Conservation (phyloP, 1,139 yeast genomes). For the Debaryomyces robertsiae region DNA sequence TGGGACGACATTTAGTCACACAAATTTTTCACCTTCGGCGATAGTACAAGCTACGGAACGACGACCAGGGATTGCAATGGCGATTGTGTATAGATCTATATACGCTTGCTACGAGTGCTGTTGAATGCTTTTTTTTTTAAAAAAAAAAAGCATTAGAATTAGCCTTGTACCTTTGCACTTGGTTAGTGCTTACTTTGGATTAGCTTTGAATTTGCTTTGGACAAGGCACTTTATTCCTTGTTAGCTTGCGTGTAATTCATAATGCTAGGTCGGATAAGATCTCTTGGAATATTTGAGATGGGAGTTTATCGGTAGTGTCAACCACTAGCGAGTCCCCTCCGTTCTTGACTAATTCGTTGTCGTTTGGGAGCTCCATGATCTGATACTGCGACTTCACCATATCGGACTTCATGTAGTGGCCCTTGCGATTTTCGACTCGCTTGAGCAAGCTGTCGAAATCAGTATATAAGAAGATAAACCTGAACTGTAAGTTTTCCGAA, state of each 20-base stretch:
- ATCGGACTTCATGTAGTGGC: slow-evolving; percentile 83
- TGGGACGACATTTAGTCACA: not conserved
- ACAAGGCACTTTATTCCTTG: too few species aligned
- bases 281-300: slow-evolving; percentile 32
- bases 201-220: too few species aligned
- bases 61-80: too few species aligned
- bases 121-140: too few species aligned
- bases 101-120: too few species aligned
- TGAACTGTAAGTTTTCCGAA: slow-evolving; percentile 43
- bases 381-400: slow-evolving; percentile 82
- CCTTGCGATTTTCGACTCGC: slow-evolving; percentile 63
- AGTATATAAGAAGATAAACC: slow-evolving; percentile 70
- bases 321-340: slow-evolving; percentile 42
- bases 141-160: too few species aligned
- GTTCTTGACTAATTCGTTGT: slow-evolving; percentile 36
- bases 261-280: slow-evolving; percentile 10
- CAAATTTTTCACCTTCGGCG: not conserved
- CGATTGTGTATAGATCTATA: too few species aligned
- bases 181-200: too few species aligned
- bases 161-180: too few species aligned
- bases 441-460: slow-evolving; percentile 58
- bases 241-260: not conserved
- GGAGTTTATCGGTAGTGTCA: slow-evolving; percentile 45
- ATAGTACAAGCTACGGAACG: too few species aligned
- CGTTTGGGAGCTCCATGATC: slow-evolving; percentile 69